Evolutionary conservation across 2,329 filamentous ascomycete genomes (phyloP).

Genomic region (Sarocladiaceae sp.): DNA sequence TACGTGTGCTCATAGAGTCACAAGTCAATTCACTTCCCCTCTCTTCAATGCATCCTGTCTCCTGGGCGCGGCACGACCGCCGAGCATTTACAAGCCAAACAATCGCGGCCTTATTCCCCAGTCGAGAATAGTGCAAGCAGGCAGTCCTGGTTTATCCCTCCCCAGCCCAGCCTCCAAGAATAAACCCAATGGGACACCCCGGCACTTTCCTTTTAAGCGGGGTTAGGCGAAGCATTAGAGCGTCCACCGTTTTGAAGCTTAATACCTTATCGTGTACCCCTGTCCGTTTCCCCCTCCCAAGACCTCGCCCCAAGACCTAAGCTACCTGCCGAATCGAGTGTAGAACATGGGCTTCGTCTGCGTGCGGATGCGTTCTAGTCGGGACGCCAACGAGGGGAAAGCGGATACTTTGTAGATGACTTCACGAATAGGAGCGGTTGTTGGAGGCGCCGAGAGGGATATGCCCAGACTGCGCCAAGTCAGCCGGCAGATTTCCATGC

Average conservation of each 20-base stretch:
- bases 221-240: not conserved
- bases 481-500: slow-evolving; percentile 4
- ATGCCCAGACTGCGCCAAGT: slow-evolving; percentile 2
- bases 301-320: not conserved
- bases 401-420: not conserved
- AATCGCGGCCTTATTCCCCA: not conserved
- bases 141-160: no score
- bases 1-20: no score
- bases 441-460: not conserved
- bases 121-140: not conserved
- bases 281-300: not conserved
- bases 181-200: not conserved
- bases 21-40: no score
- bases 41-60: not conserved
- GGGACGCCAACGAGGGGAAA: not conserved
- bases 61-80: not conserved
- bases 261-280: slow-evolving; percentile 6
- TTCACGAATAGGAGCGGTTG: not conserved
- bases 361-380: not conserved
- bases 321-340: slow-evolving; percentile 5
- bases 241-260: not conserved
- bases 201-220: not conserved
- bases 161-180: not conserved
- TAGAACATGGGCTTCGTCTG: not conserved
- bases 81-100: not conserved